A percentile compares a stretch with the other conserved stretches of the same genome.
Conservation (phyloP, 2,329 filamentous ascomycete genomes). For the Aschersonia sp. region DNA sequence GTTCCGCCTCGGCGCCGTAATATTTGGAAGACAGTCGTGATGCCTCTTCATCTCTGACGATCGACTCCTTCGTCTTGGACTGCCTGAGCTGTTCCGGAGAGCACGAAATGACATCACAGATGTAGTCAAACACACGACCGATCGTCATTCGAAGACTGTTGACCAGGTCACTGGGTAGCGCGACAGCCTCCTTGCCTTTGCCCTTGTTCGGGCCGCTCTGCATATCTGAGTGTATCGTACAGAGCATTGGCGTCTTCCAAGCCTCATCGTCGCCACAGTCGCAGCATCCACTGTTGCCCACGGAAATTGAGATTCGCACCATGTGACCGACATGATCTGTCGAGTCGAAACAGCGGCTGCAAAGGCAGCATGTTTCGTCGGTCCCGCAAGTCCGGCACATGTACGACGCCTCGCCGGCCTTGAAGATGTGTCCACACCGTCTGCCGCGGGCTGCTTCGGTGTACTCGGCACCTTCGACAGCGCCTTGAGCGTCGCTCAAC, state of each 20-base stretch:
- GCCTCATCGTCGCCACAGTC: conserved; percentile 95
- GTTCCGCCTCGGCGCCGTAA: conserved; percentile 45
- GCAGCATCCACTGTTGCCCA: conserved; percentile 89
- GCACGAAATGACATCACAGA: conserved; percentile 96
- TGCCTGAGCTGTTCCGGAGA: conserved; percentile 88
- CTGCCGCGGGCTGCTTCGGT: conserved; percentile 83
- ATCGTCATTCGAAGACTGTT: conserved; percentile 75
- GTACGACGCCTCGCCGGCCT: conserved; percentile 84
- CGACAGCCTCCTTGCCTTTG: conserved; percentile 43
- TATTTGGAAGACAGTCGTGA: conserved; percentile 58
- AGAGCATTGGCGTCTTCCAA: conserved; percentile 77
- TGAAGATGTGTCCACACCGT: conserved; percentile 95
- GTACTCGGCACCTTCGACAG: conserved; percentile 89
- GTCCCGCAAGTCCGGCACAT: conserved; percentile 85
- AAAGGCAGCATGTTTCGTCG: conserved; percentile 91
- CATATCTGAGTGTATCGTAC: conserved; percentile 73
- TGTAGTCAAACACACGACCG: conserved; percentile 74
- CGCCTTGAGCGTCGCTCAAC: conserved; percentile 75
- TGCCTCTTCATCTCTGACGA: conserved; percentile 64
- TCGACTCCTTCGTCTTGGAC: conserved; percentile 68
- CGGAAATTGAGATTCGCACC: conserved; percentile 75
- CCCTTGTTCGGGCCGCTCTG: conserved; percentile 37
- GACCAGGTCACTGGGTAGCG: conserved; percentile 60
- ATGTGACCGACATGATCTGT: conserved; percentile 91
- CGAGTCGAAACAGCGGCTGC: conserved; percentile 84